Evolutionary conservation across 768 basidiomycete genomes (phyloP).

Genomic region (Boletus speciosus): DNA sequence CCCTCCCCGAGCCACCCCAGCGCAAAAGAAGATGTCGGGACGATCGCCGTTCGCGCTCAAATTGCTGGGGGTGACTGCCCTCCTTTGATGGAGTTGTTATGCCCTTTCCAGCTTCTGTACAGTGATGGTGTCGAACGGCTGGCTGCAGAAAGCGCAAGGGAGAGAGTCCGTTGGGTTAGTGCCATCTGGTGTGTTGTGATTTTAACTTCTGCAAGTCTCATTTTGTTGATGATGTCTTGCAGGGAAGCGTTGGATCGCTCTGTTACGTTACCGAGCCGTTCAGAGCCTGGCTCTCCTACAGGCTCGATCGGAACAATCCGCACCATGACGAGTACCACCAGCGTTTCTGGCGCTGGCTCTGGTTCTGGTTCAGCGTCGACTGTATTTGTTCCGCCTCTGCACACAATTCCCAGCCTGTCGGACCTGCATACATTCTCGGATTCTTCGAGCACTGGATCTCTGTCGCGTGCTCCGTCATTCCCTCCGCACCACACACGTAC

Average conservation of each 20-base stretch:
- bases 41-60: slow-evolving; percentile 70
- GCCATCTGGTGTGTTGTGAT: slow-evolving; percentile 66
- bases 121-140: slow-evolving; percentile 85
- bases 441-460: slow-evolving; percentile 36
- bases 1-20: slow-evolving; percentile 78
- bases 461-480: slow-evolving; percentile 45
- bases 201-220: background rate
- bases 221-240: slow-evolving; percentile 2
- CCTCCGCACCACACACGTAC: slow-evolving; percentile 62
- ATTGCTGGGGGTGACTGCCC: slow-evolving; percentile 39
- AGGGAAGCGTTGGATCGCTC: slow-evolving; percentile 81
- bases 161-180: slow-evolving; percentile 89
- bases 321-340: slow-evolving; percentile 48
- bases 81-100: slow-evolving; percentile 66
- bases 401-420: slow-evolving; percentile 65
- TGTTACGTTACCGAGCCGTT: slow-evolving; percentile 46
- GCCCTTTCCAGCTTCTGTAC: slow-evolving; percentile 90
- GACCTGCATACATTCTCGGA: slow-evolving; percentile 53
- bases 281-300: slow-evolving; percentile 42
- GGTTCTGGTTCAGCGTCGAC: slow-evolving; percentile 64
- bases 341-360: slow-evolving; percentile 30
- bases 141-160: slow-evolving; percentile 83
- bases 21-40: slow-evolving; percentile 84
- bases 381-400: slow-evolving; percentile 74
- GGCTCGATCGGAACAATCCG: slow-evolving; percentile 69